phyloP scores from a whole-genome alignment of 2,329 filamentous ascomycete species.

The Xylariaceae sp. region DNA sequence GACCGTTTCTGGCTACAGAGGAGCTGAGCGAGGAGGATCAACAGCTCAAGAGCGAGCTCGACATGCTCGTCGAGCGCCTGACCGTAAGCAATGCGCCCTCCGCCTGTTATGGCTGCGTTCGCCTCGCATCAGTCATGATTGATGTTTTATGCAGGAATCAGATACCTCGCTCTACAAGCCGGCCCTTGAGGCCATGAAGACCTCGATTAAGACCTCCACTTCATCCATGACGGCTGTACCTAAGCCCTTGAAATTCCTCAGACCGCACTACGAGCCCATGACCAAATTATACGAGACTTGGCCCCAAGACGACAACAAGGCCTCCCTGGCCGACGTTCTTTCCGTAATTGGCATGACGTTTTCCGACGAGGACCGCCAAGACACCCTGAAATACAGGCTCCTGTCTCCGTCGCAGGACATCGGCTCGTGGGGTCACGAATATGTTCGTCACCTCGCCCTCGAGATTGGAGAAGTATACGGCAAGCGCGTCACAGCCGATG shows the following conservation, averaged over 20 bases:
- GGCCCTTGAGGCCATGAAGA: constrained; percentile 93
- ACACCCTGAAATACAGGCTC: constrained; percentile 93
- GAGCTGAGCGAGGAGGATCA: constrained; percentile 98
- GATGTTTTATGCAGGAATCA: constrained; percentile 61
- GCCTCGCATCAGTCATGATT: constrained; percentile 5
- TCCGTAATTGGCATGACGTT: constrained; percentile 99
- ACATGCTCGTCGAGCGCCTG: constrained; percentile 95
- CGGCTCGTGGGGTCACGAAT: constrained; percentile 97
- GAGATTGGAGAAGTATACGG: constrained; percentile 95
- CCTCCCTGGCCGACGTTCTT: constrained; percentile 86
- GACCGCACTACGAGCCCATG: constrained; percentile 91
- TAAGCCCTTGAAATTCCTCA: constrained; percentile 95
- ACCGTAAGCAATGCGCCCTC: constrained; percentile 55
- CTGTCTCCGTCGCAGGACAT: constrained; percentile 89
- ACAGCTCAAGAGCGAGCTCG: constrained; percentile 95
- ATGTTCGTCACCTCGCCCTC: constrained; percentile 89
- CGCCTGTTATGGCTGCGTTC: not conserved
- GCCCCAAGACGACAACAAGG: constrained; percentile 81
- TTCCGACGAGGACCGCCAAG: constrained; percentile 91
- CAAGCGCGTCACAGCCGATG: constrained; percentile 81
- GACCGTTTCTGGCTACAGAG: constrained; percentile 57
- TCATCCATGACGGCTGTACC: constrained; percentile 99
- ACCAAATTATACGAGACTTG: constrained; percentile 87
- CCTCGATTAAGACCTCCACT: constrained; percentile 97
- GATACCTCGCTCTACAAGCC: constrained; percentile 87